Conservation (phyloP, 176 grass and related monocot species). For the Cenchrus americanus region DNA sequence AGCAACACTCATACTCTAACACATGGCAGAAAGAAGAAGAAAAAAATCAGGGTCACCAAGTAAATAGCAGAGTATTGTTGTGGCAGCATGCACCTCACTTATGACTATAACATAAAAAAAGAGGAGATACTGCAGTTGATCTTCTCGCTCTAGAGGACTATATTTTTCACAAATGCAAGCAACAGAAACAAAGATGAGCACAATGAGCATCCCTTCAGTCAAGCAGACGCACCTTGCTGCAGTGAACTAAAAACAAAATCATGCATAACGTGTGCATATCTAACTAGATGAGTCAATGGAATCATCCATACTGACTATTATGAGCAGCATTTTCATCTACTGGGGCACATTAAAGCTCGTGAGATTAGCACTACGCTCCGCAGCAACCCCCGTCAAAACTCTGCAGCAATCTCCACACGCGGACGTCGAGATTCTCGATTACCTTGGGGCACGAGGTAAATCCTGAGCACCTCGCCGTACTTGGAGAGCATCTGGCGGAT, state of each 20-base stretch:
- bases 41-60: neutral
- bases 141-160: neutral
- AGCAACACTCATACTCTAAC: neutral
- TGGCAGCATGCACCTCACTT: neutral
- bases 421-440: neutral
- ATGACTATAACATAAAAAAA: neutral
- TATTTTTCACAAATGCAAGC: neutral
- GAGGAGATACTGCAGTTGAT: neutral
- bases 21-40: neutral
- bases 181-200: neutral
- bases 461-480: constrained; percentile 82
- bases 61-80: neutral
- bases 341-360: neutral
- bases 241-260: neutral
- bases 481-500: constrained; percentile 86
- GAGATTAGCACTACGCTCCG: neutral
- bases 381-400: neutral
- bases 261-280: neutral
- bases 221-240: neutral
- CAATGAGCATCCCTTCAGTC: neutral
- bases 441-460: constrained; percentile 92
- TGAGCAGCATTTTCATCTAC: neutral
- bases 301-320: neutral
- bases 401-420: neutral
- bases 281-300: neutral